Evolutionary conservation across 768 basidiomycete genomes (phyloP).

Genomic region (Hygrocybe punicea): DNA sequence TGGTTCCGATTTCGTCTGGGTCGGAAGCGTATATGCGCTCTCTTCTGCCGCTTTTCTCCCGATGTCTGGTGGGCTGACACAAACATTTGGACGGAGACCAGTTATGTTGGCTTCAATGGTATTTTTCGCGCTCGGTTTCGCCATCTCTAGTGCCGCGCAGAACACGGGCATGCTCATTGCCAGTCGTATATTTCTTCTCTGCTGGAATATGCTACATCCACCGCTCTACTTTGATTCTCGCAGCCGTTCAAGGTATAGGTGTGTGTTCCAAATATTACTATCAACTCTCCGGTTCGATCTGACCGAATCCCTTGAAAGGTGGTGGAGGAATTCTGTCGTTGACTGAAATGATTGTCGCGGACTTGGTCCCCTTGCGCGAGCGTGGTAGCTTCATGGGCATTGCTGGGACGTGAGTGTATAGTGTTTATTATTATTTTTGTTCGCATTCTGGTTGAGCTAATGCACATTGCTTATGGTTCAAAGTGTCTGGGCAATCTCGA

Average conservation of each 20-base stretch:
- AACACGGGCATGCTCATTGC: slow-evolving; percentile 43
- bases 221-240: too few species aligned
- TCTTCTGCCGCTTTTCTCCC: slow-evolving; percentile 42
- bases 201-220: background rate
- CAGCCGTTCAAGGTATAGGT: slow-evolving; percentile 1
- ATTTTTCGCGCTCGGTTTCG: slow-evolving; percentile 43
- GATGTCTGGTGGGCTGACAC: slow-evolving; percentile 35
- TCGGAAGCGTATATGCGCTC: slow-evolving; percentile 45
- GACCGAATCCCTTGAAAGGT: slow-evolving; percentile 37
- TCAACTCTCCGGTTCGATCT: slow-evolving; percentile 15
- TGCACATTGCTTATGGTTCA: too few species aligned
- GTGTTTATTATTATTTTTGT: background rate
- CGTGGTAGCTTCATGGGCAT: slow-evolving; percentile 41
- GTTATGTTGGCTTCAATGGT: slow-evolving; percentile 29
- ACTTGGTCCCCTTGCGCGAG: slow-evolving; percentile 45
- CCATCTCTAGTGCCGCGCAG: slow-evolving; percentile 40
- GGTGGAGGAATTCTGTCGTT: slow-evolving; percentile 39
- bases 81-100: slow-evolving; percentile 40
- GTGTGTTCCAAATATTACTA: slow-evolving; percentile 8
- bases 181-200: slow-evolving; percentile 28
- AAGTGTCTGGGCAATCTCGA: slow-evolving; percentile 36
- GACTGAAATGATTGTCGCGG: slow-evolving; percentile 42
- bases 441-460: too few species aligned
- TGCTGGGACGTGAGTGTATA: slow-evolving; percentile 32
- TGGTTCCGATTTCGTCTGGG: slow-evolving; percentile 42